A percentile compares a stretch with the other conserved stretches of the same genome.
Evolutionary conservation across 495 filamentous ascomycete species (phyloP).

Genomic region (Talaromyces liani): DNA sequence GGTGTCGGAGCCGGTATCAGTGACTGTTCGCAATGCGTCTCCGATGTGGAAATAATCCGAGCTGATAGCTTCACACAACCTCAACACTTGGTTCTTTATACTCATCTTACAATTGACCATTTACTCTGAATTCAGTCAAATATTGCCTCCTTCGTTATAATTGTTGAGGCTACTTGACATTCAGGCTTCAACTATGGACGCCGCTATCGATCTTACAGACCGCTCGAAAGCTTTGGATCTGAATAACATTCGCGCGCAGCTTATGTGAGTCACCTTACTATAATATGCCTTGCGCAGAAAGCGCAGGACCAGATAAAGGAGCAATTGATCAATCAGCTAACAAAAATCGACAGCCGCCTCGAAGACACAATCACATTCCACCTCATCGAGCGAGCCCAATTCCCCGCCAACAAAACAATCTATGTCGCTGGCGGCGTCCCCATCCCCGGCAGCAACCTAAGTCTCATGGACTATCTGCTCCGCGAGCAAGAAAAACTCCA

Average conservation of each 20-base stretch:
- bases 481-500: constrained; percentile 82
- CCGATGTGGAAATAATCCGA: background rate
- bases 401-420: constrained; percentile 84
- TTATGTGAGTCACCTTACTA: constrained; percentile 58
- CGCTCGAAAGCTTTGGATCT: constrained; percentile 79
- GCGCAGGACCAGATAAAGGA: too few relatives aligned
- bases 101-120: background rate
- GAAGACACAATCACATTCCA: constrained; percentile 99
- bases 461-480: constrained; percentile 92
- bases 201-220: constrained; percentile 81
- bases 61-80: background rate
- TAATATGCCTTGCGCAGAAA: background rate
- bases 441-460: constrained; percentile 64
- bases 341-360: constrained; percentile 55
- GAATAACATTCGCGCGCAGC: constrained; percentile 85
- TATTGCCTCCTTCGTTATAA: background rate
- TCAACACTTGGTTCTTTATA: background rate
- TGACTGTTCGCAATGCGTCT: background rate
- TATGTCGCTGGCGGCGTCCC: constrained; percentile 73
- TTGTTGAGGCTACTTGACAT: background rate
- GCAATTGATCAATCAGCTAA: background rate
- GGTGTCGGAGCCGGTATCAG: background rate
- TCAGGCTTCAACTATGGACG: constrained; percentile 56
- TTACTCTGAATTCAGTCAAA: background rate
- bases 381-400: constrained; percentile 96